Evolutionary conservation across 2,329 filamentous ascomycete species (phyloP), one percentile per base, ranked within the genome.

Genomic region (Cytospora piceae): DNA sequence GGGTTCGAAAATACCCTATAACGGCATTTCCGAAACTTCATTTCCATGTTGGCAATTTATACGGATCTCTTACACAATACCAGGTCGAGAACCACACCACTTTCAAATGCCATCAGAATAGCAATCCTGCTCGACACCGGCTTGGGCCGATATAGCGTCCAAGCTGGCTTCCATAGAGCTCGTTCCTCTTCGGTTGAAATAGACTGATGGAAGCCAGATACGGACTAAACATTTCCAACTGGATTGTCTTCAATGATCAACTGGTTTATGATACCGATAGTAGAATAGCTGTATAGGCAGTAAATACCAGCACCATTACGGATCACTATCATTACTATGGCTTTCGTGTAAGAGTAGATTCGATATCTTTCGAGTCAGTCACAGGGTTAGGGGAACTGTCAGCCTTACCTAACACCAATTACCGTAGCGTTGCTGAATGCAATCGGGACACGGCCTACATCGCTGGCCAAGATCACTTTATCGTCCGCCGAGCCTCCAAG

Each of bases 331-430:
- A 37, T 37, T 31, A 29, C 12, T 42, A 29, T 49, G 57, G 20
- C 39, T 22, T 42, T 27, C 17, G 57, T 42, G 39, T 42, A 42
- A 42, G 39, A 42, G 1, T 42, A 20, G 39, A 15, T 42, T 20
- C 20, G 39, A 42, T 42, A 42, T 42, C 39, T 20, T 15, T 17
- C 42, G 22, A 22, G 31, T 31, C 31, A 22, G 49, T 22, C 29
- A 17, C 39, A 34, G 65, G 65, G 65, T 67, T 67, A 67, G 65
- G 61, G 39, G 5, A 27, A 14, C 2, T 22, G 34, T 58, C 31
- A 11, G 53, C 53, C 57, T 67, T 67, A 67, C 66, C 62, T 59
- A 65, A 67, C 29, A 58, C 51, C 46, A 58, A 65, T 64, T 51
- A 61, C 42, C 39, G 53, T 53, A 62, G 52, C 46, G 42, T 15